Conservation (phyloP, 129 eudicot genomes). For the Chrysanthemum seticuspe region DNA sequence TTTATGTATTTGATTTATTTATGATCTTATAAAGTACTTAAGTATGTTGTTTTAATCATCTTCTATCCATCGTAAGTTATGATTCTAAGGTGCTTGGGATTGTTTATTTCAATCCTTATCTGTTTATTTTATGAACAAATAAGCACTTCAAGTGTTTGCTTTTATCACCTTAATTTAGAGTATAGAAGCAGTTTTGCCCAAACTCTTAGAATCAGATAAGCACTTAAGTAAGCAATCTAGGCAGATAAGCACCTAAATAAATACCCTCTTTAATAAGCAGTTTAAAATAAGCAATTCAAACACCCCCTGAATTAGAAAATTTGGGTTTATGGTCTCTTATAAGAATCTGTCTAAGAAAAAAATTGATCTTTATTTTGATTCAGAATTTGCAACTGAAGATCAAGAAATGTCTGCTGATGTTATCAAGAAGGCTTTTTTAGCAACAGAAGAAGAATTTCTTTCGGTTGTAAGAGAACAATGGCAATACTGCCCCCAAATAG, state of each 20-base stretch:
- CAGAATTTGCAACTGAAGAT: conserved; percentile 78
- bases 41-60: neutral
- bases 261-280: too few species aligned
- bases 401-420: conserved; percentile 70
- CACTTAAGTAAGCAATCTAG: neutral
- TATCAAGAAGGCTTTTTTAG: conserved; percentile 79
- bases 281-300: too few species aligned
- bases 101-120: neutral
- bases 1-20: neutral
- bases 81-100: neutral
- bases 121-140: neutral
- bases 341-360: too few species aligned
- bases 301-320: too few species aligned
- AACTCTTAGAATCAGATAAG: neutral
- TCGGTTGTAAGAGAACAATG: conserved; percentile 68
- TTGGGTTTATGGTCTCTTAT: too few species aligned
- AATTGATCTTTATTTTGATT: neutral
- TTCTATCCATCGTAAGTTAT: too few species aligned
- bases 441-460: conserved; percentile 82
- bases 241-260: too few species aligned
- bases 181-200: too few species aligned
- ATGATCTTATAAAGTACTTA: conserved; percentile 7
- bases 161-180: too few species aligned
- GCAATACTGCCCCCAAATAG: conserved; percentile 66
- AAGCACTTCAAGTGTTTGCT: neutral